These are phyloP conservation scores for Populus hybrid DNA, from an alignment of 441 rosid genomes.

Conservation along the genomic window DNA sequence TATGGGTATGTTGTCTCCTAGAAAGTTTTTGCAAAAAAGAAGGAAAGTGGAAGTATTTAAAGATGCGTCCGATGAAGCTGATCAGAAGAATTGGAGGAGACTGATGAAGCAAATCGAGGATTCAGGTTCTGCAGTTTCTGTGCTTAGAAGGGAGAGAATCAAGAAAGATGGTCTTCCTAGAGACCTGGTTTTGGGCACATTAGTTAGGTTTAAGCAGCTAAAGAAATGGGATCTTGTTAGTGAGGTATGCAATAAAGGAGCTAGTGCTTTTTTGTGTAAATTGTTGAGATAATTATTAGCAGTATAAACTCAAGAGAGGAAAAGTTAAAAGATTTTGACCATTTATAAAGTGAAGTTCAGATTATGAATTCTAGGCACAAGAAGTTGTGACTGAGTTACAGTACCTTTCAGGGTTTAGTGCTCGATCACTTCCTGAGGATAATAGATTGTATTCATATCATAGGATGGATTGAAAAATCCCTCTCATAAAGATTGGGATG, in stretches of 20 bases:
- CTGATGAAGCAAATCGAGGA: constrained; percentile 81
- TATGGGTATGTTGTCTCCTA: constrained; percentile 77
- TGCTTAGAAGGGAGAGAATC: constrained; percentile 50
- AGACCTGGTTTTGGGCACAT: constrained; percentile 75
- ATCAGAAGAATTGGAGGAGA: constrained; percentile 82
- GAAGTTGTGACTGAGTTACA: background rate
- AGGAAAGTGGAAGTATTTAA: constrained; percentile 68
- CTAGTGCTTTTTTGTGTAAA: background rate
- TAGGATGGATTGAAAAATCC: background rate
- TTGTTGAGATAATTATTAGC: background rate
- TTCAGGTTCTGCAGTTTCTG: constrained; percentile 55
- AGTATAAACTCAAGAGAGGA: background rate
- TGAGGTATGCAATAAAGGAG: constrained; percentile 50
- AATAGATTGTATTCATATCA: background rate
- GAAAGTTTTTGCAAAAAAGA: constrained; percentile 72
- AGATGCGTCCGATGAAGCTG: constrained; percentile 65
- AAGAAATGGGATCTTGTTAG: constrained; percentile 80
- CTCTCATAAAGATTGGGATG: background rate
- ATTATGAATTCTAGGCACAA: no score
- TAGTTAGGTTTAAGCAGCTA: constrained; percentile 89
- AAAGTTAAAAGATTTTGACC: background rate
- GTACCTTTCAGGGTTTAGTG: background rate
- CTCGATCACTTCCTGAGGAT: background rate
- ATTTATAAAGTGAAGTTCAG: background rate
- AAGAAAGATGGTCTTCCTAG: constrained; percentile 53